Percentiles rank a stretch among this genome's conserved stretches.
phyloP scores from a whole-genome alignment of 805 yeast genomes.

The Pichia membranifaciens region DNA sequence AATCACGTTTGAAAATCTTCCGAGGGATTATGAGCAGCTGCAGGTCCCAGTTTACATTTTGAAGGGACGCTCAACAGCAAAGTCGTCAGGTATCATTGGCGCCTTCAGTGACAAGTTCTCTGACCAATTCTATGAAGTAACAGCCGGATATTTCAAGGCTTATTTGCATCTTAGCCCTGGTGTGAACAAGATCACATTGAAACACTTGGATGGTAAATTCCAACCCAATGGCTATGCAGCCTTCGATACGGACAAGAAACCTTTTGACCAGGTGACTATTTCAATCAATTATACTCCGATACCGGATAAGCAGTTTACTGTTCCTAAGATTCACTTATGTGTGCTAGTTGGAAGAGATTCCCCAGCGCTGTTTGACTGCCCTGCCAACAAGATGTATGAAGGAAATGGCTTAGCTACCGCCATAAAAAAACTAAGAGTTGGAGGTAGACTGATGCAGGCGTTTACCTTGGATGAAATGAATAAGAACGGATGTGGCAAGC shows the following conservation, averaged over 20 bases:
- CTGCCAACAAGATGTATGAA: constrained; percentile 46
- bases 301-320: constrained; percentile 27
- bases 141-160: constrained; percentile 68
- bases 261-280: constrained; percentile 16
- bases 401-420: constrained; percentile 69
- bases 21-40: constrained; percentile 28
- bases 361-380: constrained; percentile 63
- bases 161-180: constrained; percentile 58
- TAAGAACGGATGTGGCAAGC: constrained; percentile 66
- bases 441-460: constrained; percentile 85
- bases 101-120: constrained; percentile 50
- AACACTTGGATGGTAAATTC: constrained; percentile 37
- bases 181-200: constrained; percentile 50
- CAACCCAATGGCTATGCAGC: constrained; percentile 31
- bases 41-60: constrained; percentile 45
- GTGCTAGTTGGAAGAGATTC: constrained; percentile 74
- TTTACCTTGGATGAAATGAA: constrained; percentile 88
- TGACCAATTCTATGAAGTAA: constrained; percentile 63
- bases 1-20: constrained; percentile 29
- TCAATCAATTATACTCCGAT: constrained; percentile 49
- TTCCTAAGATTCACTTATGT: constrained; percentile 80
- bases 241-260: constrained; percentile 10
- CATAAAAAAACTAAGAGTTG: constrained; percentile 66
- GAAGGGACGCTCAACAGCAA: constrained; percentile 39
- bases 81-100: constrained; percentile 33